phyloP scores from a whole-genome alignment of 2,329 filamentous ascomycete species.

The Pyrenochaeta sp. region DNA sequence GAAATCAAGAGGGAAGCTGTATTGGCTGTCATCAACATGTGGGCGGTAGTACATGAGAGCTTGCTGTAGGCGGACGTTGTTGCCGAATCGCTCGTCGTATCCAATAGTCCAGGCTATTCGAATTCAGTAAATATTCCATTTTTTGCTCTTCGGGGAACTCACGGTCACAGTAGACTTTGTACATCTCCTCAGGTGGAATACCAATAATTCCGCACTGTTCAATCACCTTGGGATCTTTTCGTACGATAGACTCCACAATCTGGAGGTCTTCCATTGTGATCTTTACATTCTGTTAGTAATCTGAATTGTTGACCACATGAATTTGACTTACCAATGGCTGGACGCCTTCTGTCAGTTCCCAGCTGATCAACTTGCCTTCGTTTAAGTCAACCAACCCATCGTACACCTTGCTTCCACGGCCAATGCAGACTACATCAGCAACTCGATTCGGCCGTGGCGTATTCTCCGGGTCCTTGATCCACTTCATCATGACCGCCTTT shows the following conservation, averaged over 20 bases:
- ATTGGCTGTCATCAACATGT: slow-evolving; percentile 84
- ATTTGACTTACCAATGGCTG: slow-evolving; percentile 73
- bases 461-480: slow-evolving; percentile 71
- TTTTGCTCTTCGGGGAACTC: slow-evolving; percentile 42
- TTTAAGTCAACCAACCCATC: slow-evolving; percentile 82
- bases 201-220: slow-evolving; percentile 87
- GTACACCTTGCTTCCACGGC: slow-evolving; percentile 77
- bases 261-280: slow-evolving; percentile 93
- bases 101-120: slow-evolving; percentile 85
- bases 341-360: slow-evolving; percentile 77
- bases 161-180: slow-evolving; percentile 95
- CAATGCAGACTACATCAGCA: slow-evolving; percentile 85
- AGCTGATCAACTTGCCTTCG: slow-evolving; percentile 71
- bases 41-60: slow-evolving; percentile 96
- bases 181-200: slow-evolving; percentile 82
- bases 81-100: slow-evolving; percentile 89
- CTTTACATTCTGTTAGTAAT: slow-evolving; percentile 46
- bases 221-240: slow-evolving; percentile 84
- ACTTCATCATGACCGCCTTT: slow-evolving; percentile 82
- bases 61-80: slow-evolving; percentile 80
- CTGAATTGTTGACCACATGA: not conserved
- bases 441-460: slow-evolving; percentile 71
- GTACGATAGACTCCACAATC: slow-evolving; percentile 76
- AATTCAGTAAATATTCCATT: slow-evolving; percentile 17
- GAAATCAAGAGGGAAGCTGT: slow-evolving; percentile 90